Evolutionary conservation across 495 filamentous ascomycete genomes (phyloP).

Genomic region (Penicillium lagena): DNA sequence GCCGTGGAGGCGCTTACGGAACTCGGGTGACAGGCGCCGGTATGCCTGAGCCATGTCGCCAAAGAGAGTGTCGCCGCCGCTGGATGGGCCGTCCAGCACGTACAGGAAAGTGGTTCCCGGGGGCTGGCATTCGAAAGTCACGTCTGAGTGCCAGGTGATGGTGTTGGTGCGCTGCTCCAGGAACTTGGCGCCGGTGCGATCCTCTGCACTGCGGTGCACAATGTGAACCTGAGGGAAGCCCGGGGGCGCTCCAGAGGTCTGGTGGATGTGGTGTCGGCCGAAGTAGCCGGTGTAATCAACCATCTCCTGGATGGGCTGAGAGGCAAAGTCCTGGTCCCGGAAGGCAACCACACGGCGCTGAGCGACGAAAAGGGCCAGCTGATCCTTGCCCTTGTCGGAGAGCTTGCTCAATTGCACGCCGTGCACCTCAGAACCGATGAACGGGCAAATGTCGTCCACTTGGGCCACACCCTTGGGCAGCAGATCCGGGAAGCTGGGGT

Average conservation of each 20-base stretch:
- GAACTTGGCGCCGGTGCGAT: conserved; percentile 41
- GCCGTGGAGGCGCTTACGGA: conserved; percentile 52
- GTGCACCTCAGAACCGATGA: conserved; percentile 48
- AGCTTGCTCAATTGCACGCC: conserved; percentile 52
- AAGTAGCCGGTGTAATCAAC: conserved; percentile 55
- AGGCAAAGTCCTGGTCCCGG: conserved; percentile 55
- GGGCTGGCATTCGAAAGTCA: conserved; percentile 59
- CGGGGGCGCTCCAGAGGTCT: conserved; percentile 53
- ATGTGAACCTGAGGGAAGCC: conserved; percentile 56
- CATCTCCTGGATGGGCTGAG: conserved; percentile 48
- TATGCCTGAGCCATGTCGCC: conserved; percentile 53
- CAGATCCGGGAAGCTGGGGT: conserved; percentile 46
- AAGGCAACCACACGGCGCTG: conserved; percentile 54
- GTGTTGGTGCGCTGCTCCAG: conserved; percentile 49
- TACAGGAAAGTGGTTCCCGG: conserved; percentile 63
- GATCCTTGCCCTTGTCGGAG: conserved; percentile 45
- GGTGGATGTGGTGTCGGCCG: conserved; percentile 57
- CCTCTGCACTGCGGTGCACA: conserved; percentile 51
- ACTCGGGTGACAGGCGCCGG: conserved; percentile 47
- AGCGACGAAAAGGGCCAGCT: conserved; percentile 51
- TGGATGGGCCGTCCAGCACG: conserved; percentile 51
- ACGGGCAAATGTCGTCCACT: conserved; percentile 44
- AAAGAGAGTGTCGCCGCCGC: conserved; percentile 62
- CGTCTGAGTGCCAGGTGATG: conserved; percentile 60
- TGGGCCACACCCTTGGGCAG: conserved; percentile 34